Percentiles rank a stretch among this genome's conserved stretches.
These are phyloP conservation scores for Ambrosia hybrid DNA, from an alignment of 140 eudicot genomes.

Conservation along the genomic window DNA sequence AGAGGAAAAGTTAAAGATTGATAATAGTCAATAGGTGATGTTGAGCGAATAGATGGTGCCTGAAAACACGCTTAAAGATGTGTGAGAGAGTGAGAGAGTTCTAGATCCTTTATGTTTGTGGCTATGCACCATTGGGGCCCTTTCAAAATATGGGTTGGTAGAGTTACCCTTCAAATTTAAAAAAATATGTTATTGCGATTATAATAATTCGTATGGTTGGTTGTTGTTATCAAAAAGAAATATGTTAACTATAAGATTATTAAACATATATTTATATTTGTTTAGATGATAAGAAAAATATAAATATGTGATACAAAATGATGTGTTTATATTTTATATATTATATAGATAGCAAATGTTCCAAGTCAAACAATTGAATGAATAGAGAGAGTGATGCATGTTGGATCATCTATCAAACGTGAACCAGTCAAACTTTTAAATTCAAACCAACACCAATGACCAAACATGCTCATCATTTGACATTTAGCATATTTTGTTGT, in stretches of 20 bases:
- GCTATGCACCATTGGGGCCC: neutral
- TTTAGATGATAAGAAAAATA: no score
- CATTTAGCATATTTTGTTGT: no score
- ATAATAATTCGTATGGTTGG: no score
- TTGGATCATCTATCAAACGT: neutral
- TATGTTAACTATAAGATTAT: no score
- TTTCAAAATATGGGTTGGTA: neutral
- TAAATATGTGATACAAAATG: no score
- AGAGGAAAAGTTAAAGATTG: slow-evolving; percentile 2
- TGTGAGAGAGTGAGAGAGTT: slow-evolving; percentile 1
- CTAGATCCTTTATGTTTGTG: slow-evolving; percentile 11
- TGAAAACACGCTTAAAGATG: slow-evolving; percentile 36
- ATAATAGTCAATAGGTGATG: slow-evolving; percentile 15
- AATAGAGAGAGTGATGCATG: neutral
- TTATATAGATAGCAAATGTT: neutral
- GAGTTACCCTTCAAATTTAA: no score
- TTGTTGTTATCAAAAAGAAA: no score
- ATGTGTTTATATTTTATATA: no score
- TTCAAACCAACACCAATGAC: no score
- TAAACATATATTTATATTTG: no score
- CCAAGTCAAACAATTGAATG: neutral
- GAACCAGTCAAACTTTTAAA: neutral
- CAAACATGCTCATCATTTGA: no score
- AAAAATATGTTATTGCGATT: no score
- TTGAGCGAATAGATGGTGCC: slow-evolving; percentile 38